Conservation (phyloP, 495 filamentous ascomycete species). For the Aspergillus haitiensis region DNA sequence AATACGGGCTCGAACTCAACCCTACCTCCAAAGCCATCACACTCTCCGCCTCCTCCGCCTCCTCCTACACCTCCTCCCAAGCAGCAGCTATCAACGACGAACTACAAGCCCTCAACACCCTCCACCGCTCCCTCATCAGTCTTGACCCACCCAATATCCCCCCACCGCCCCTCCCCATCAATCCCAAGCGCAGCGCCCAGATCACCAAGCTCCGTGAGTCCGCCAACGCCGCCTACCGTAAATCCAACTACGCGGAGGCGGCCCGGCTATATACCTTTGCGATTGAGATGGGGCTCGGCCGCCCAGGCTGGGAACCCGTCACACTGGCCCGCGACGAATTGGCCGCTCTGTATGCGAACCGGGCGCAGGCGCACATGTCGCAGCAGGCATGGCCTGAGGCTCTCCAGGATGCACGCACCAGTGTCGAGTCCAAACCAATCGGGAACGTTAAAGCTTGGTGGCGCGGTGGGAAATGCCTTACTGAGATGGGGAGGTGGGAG, state of each 20-base stretch:
- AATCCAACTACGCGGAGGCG: conserved; percentile 70
- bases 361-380: conserved; percentile 87
- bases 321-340: conserved; percentile 82
- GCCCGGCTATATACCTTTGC: conserved; percentile 77
- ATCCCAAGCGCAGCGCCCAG: conserved; percentile 81
- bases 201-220: conserved; percentile 87
- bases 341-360: conserved; percentile 74
- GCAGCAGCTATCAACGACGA: conserved; percentile 57
- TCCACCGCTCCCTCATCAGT: conserved; percentile 69
- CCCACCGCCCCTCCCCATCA: conserved; percentile 76
- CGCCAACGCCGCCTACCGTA: conserved; percentile 80
- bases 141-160: conserved; percentile 58
- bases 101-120: conserved; percentile 66
- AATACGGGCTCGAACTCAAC: conserved; percentile 79
- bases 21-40: conserved; percentile 74
- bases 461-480: conserved; percentile 74
- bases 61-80: conserved; percentile 31
- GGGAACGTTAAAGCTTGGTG: conserved; percentile 96
- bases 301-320: conserved; percentile 85
- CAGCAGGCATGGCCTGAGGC: conserved; percentile 78
- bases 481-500: conserved; percentile 85
- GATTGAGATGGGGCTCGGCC: conserved; percentile 79
- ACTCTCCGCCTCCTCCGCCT: conserved; percentile 44
- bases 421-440: conserved; percentile 82
- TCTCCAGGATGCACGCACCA: conserved; percentile 76